Evolutionary conservation across 1,284 basidiomycete species (phyloP).

Genomic region (Cryptococcus floricola): DNA sequence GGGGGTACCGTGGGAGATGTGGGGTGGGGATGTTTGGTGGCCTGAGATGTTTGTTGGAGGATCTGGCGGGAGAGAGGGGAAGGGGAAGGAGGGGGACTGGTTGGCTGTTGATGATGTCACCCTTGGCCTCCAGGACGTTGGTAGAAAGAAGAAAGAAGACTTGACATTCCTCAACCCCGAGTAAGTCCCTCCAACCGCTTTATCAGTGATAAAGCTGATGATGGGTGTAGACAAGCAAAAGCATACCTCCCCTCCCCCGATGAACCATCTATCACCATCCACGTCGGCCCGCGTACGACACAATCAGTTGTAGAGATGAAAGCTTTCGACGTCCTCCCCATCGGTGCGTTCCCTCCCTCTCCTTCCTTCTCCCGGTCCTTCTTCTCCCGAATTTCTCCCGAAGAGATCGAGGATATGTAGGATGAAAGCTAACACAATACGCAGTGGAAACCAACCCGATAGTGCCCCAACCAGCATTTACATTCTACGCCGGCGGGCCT

Average conservation of each 20-base stretch:
- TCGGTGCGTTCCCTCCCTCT: slow-evolving; percentile 16
- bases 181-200: slow-evolving; percentile 13
- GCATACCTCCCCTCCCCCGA: slow-evolving; percentile 23
- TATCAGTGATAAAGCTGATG: not conserved
- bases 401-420: no score
- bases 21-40: slow-evolving; percentile 48
- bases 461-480: slow-evolving; percentile 17
- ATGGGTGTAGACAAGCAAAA: slow-evolving; percentile 22
- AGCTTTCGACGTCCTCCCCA: slow-evolving; percentile 17
- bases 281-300: not conserved
- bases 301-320: slow-evolving; percentile 4
- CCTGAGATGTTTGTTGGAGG: slow-evolving; percentile 33
- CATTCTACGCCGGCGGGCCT: slow-evolving; percentile 72
- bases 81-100: slow-evolving; percentile 24
- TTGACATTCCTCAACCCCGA: slow-evolving; percentile 19
- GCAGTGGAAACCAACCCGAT: slow-evolving; percentile 11
- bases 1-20: slow-evolving; percentile 33
- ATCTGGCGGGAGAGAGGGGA: not conserved
- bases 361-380: no score
- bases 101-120: slow-evolving; percentile 29
- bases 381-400: no score
- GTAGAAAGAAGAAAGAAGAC: slow-evolving; percentile 17
- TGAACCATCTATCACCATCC: not conserved
- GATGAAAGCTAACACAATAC: no score
- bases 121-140: slow-evolving; percentile 32